Evolutionary conservation across 2,329 filamentous ascomycete genomes (phyloP), one percentile per base, ranked within the genome.

Genomic region (Monosporascus sp.): DNA sequence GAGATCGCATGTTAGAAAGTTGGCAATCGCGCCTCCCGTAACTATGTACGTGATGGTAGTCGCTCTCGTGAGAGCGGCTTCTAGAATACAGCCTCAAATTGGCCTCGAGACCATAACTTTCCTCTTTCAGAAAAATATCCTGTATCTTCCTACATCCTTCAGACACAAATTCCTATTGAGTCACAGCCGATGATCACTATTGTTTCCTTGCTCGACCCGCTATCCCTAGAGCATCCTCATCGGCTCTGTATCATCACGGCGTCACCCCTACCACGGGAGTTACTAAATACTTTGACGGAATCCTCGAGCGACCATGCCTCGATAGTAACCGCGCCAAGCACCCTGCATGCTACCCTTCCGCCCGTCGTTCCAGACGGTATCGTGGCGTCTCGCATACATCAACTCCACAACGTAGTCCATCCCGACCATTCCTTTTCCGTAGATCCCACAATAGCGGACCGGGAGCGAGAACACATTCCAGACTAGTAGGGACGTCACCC

Each of bases 401-500:
- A 65, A 53, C 61, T 74, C 46, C 61, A 69, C 52, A 55, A 54
- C 31, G 56, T 67, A 54, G 57, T 61, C 49, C 59, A 61, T 51
- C 53, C 57, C 25, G 41, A 54, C 41, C 56, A 62, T 31, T 51
- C 47, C 35, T 51, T 55, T 3, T 49, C 58, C 36, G 53, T 60
- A 38, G 51, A 60, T 18, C n/a, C 55, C 45, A 49, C 56, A 48
- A 50, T 62, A 43, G 38, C 24, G 27, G 54, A 57, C 51, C 56
- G 61, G 60, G 61, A 65, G 54, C 61, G 62, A 50, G 56, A 59
- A 54, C 54, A 67, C 55, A 59, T 61, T 61, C 58, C 51, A 55
- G 14, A 55, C 65, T 50, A 63, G 64, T 72, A 66, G 62, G 69
- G 66, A 54, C 65, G 59, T 49, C 67, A 65, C 37, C 60, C 65